These are phyloP conservation scores for Amylostereum chailletii DNA, from an alignment of 1,284 basidiomycete genomes.

Conservation along the genomic window DNA sequence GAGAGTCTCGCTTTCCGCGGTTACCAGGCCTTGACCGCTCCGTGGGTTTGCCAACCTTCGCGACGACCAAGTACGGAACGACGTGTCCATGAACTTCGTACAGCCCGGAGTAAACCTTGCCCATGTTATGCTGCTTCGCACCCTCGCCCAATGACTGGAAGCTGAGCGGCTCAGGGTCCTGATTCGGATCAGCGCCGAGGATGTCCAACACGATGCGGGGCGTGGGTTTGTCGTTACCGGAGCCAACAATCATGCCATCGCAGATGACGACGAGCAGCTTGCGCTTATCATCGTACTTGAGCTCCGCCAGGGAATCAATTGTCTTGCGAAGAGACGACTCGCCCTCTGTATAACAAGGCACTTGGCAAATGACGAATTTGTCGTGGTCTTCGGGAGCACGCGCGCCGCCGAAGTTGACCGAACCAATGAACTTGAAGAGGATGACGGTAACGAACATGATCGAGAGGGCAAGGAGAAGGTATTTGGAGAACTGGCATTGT, in stretches of 20 bases:
- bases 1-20: conserved; percentile 94
- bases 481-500: conserved; percentile 87
- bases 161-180: conserved; percentile 91
- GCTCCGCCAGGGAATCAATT: conserved; percentile 88
- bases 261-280: conserved; percentile 94
- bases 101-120: conserved; percentile 94
- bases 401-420: conserved; percentile 78
- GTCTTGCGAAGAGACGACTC: conserved; percentile 82
- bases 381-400: conserved; percentile 94
- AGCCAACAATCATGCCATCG: conserved; percentile 98
- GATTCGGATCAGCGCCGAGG: conserved; percentile 86
- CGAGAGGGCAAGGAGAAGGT: conserved; percentile 87
- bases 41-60: conserved; percentile 93
- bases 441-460: conserved; percentile 93
- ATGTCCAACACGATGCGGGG: conserved; percentile 95
- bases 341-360: conserved; percentile 97
- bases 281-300: conserved; percentile 98
- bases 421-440: conserved; percentile 97
- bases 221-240: conserved; percentile 87
- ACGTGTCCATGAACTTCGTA: conserved; percentile 95
- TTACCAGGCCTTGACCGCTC: conserved; percentile 93
- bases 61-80: conserved; percentile 94
- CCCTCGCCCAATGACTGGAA: conserved; percentile 94
- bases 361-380: conserved; percentile 98
- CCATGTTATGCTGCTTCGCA: conserved; percentile 96